Conservation (phyloP, 495 filamentous ascomycete species). For the Polyplosphaeria fusca region DNA sequence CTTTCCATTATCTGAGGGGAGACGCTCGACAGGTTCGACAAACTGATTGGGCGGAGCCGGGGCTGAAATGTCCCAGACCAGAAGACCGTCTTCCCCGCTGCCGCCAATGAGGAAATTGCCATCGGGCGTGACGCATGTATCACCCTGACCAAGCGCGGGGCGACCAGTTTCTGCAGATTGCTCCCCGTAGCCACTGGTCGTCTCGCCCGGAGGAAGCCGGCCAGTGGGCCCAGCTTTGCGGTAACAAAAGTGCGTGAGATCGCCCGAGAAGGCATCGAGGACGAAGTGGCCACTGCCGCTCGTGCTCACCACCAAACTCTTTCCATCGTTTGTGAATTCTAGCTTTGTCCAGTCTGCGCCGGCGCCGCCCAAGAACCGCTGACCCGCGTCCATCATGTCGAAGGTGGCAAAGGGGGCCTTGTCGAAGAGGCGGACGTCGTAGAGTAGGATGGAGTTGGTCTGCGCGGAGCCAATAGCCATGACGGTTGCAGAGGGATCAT, state of each 20-base stretch:
- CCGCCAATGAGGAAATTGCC: constrained; percentile 83
- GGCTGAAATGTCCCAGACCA: constrained; percentile 73
- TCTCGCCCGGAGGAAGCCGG: constrained; percentile 51
- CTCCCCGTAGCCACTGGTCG: constrained; percentile 35
- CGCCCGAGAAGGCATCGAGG: constrained; percentile 83
- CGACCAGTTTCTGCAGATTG: constrained; percentile 36
- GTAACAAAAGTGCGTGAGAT: constrained; percentile 59
- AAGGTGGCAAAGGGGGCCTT: constrained; percentile 85
- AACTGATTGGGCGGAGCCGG: constrained; percentile 53
- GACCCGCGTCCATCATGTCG: constrained; percentile 62
- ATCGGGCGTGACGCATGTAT: constrained; percentile 84
- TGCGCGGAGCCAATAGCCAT: constrained; percentile 86
- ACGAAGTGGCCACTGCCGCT: constrained; percentile 78
- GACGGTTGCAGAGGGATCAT: constrained; percentile 82
- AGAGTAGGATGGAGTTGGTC: constrained; percentile 74
- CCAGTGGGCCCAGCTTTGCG: constrained; percentile 46
- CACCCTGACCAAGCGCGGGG: constrained; percentile 59
- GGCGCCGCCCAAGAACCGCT: constrained; percentile 51
- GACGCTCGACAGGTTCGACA: constrained; percentile 59
- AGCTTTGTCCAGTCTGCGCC: constrained; percentile 72
- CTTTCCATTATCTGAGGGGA: constrained; percentile 65
- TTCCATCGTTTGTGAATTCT: constrained; percentile 94
- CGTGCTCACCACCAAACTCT: constrained; percentile 76
- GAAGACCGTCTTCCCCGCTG: constrained; percentile 57
- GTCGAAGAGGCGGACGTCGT: constrained; percentile 90